Evolutionary conservation across 306 rosid genomes (phyloP), one percentile per base, ranked within the genome.

Genomic region (Pterocarpus santalinus): DNA sequence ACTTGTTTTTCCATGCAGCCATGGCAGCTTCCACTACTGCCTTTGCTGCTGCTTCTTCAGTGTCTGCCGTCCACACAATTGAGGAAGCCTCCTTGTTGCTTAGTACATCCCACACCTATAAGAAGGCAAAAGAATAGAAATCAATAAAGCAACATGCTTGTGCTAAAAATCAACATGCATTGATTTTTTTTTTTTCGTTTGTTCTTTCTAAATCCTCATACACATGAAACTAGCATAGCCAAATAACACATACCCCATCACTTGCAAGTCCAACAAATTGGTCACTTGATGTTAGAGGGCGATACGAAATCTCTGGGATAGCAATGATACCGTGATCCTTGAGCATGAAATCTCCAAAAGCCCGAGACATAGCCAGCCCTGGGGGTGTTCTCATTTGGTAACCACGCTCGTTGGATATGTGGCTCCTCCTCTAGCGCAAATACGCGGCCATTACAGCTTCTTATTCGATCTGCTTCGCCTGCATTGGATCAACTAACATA

Each of bases 351-450:
- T 91, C 97, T 39, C 97, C 97, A 2, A 91, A 85, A 75, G 96
- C 88, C 35, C 92, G 82, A 8, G 93, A 89, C 93, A 89, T 91
- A 76, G 94, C 97, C n/a, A 91, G 84, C n/a, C 97, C 94, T 4
- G 94, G 97, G 97, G 10, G 63, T 1, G 60, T 88, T 68, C 66
- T 78, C 87, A 51, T 86, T 82, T 0, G 97, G 94, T 65, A 89
- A 60, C 92, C 94, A 91, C 61, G 88, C 91, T 81, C 94, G 57
- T n/a, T 86, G 87, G 60, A 88, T 88, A 62, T 86, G 92, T 8
- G 89, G 84, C 52, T 91, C 94, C 52, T 86, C 83, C 77, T 72
- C 67, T 34, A 90, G 72, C 3, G 94, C 94, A 65, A 80, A 30
- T 22, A 91, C 91, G 17, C 92, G 82, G 4, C 96, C 93, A 5